Conservation (phyloP, 148 eudicot species). For the Camellia granthamiana region DNA sequence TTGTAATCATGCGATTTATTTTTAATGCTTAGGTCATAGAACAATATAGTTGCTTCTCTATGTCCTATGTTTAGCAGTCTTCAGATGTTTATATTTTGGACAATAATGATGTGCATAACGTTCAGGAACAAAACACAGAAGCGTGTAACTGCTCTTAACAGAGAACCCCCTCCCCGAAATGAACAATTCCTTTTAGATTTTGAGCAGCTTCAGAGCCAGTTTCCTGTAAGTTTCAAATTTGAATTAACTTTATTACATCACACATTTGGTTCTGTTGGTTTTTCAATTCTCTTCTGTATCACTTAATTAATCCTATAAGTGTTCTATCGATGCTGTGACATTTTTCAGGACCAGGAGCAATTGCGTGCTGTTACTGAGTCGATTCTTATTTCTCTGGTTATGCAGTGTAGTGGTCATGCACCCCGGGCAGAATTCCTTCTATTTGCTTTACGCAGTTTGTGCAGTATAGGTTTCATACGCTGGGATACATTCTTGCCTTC, state of each 20-base stretch:
- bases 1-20: background rate
- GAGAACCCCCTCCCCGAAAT: conserved; percentile 86
- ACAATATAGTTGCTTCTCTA: background rate
- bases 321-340: background rate
- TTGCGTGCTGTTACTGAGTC: conserved; percentile 72
- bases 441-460: conserved; percentile 80
- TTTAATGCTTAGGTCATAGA: background rate
- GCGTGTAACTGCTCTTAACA: conserved; percentile 77
- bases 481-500: conserved; percentile 88
- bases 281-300: background rate
- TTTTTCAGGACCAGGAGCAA: conserved; percentile 85
- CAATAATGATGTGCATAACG: conserved; percentile 18
- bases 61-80: background rate
- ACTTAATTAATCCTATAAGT: background rate
- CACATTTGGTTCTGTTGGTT: conserved; percentile 6
- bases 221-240: conserved; percentile 55
- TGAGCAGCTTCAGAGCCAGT: conserved; percentile 71
- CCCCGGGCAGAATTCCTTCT: conserved; percentile 92
- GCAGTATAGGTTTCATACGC: conserved; percentile 60
- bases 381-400: conserved; percentile 74
- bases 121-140: conserved; percentile 92
- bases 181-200: conserved; percentile 90
- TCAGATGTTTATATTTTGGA: conserved; percentile 8
- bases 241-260: background rate
- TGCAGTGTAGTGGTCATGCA: conserved; percentile 83